phyloP scores from a whole-genome alignment of 495 filamentous ascomycete genomes.

The Penicillium turbatum region DNA sequence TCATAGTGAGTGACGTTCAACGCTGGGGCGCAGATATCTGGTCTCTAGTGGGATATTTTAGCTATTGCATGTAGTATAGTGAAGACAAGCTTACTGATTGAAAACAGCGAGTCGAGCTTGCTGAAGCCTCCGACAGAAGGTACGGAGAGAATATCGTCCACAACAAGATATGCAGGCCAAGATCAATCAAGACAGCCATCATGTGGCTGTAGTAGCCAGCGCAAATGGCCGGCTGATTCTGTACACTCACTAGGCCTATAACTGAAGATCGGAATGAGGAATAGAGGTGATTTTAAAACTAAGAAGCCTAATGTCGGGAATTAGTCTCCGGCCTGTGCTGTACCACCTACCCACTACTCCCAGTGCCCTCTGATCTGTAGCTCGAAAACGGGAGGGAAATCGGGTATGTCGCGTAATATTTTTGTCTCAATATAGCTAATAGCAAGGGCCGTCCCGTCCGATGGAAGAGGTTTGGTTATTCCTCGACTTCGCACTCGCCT shows the following conservation, averaged over 20 bases:
- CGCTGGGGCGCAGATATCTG: neutral
- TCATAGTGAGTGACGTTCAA: conserved; percentile 1
- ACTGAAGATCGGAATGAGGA: neutral
- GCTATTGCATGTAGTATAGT: neutral
- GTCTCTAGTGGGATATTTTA: neutral
- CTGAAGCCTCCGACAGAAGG: neutral
- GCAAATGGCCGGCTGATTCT: neutral
- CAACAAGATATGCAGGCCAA: neutral
- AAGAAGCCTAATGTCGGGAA: too few relatives aligned
- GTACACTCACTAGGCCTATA: neutral
- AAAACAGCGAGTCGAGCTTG: neutral
- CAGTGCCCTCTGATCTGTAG: too few relatives aligned
- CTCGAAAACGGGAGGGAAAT: too few relatives aligned
- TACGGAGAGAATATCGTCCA: neutral
- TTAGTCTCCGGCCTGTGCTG: too few relatives aligned
- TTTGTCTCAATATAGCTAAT: too few relatives aligned
- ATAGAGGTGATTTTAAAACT: neutral
- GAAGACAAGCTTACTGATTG: neutral
- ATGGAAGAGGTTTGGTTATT: too few relatives aligned
- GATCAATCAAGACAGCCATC: neutral
- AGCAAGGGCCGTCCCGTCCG: too few relatives aligned
- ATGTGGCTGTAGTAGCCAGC: neutral
- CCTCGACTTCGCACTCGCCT: too few relatives aligned
- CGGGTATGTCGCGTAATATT: too few relatives aligned
- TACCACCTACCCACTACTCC: too few relatives aligned